Conservation (phyloP, 1,139 yeast genomes). For the Candida sp. region DNA sequence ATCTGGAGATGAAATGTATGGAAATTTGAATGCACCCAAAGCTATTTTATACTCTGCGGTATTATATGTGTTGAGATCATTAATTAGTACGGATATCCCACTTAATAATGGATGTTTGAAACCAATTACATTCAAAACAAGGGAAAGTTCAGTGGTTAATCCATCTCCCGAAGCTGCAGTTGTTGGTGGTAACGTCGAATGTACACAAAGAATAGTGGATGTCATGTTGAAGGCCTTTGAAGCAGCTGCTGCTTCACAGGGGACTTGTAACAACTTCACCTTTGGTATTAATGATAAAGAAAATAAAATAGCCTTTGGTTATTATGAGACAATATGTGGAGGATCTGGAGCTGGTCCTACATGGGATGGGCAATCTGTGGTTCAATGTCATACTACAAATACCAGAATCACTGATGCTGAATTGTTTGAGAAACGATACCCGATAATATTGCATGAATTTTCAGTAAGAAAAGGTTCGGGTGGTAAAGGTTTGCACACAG, state of each 20-base stretch:
- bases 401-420: conserved; percentile 49
- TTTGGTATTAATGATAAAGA: conserved; percentile 42
- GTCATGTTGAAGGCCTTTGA: conserved; percentile 72
- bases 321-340: conserved; percentile 49
- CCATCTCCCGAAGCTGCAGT: conserved; percentile 81
- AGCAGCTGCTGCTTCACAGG: conserved; percentile 62
- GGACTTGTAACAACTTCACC: conserved; percentile 48
- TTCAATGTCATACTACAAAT: conserved; percentile 48
- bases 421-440: conserved; percentile 45
- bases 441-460: conserved; percentile 41
- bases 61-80: conserved; percentile 69
- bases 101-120: conserved; percentile 80
- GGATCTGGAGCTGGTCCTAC: conserved; percentile 50
- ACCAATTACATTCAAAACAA: conserved; percentile 65
- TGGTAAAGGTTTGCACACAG: conserved; percentile 36
- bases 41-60: conserved; percentile 84
- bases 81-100: conserved; percentile 77
- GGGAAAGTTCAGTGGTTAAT: conserved; percentile 64
- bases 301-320: conserved; percentile 38
- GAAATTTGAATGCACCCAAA: conserved; percentile 45
- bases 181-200: conserved; percentile 85
- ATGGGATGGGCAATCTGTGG: conserved; percentile 47
- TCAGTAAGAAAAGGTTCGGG: conserved; percentile 39
- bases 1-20: conserved; percentile 43
- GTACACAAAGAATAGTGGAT: conserved; percentile 81